These are phyloP conservation scores for Paraleonurus japonicus DNA, from an alignment of 257 asterid species.

Conservation along the genomic window DNA sequence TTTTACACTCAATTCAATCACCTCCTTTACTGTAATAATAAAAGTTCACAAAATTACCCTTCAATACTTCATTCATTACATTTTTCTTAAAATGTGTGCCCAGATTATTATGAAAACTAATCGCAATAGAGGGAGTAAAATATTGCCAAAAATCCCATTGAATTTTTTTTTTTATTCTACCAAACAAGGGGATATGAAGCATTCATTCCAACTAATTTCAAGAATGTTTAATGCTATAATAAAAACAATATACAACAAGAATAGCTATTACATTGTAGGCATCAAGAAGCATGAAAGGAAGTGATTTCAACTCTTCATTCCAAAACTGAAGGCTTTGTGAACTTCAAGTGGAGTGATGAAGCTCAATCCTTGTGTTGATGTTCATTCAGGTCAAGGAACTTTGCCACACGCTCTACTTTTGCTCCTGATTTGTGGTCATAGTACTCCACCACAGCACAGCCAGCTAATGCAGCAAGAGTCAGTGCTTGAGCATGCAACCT, in stretches of 20 bases:
- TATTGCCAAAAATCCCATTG: neutral
- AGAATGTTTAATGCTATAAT: neutral
- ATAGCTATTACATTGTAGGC: neutral
- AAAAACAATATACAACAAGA: neutral
- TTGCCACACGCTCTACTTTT: slow-evolving; percentile 72
- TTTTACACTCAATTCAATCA: no score
- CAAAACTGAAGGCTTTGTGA: neutral
- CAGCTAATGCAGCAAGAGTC: slow-evolving; percentile 82
- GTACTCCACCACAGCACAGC: slow-evolving; percentile 76
- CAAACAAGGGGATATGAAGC: slow-evolving; percentile 5
- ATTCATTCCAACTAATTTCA: neutral
- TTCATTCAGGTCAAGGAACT: slow-evolving; percentile 56
- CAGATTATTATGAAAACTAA: no score
- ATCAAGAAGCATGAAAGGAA: neutral
- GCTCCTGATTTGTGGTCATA: slow-evolving; percentile 77
- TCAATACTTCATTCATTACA: no score
- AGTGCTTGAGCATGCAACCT: slow-evolving; percentile 94
- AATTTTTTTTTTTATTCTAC: neutral
- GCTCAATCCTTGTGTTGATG: slow-evolving; percentile 46
- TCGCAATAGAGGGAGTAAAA: no score
- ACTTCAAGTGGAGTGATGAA: neutral
- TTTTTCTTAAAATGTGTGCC: no score
- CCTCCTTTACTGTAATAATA: no score
- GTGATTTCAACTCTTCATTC: neutral
- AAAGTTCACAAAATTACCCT: no score